Percentiles rank a stretch among this genome's conserved stretches.
These are phyloP conservation scores for Termitomyces eurrhizus DNA, from an alignment of 768 basidiomycete genomes.

Conservation along the genomic window DNA sequence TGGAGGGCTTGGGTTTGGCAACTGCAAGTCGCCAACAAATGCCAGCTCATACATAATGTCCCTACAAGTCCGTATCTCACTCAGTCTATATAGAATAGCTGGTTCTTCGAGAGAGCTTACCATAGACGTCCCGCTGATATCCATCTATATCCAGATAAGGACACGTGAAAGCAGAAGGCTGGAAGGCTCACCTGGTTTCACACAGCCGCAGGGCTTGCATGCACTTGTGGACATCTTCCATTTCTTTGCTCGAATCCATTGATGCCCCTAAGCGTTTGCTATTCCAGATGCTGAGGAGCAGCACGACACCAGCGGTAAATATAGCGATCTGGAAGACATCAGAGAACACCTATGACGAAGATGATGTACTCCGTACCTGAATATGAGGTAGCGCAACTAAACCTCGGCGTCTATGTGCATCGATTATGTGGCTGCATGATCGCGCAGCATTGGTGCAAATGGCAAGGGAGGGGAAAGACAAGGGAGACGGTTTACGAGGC, in stretches of 20 bases:
- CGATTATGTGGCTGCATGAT: constrained; percentile 76
- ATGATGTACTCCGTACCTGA: constrained; percentile 25
- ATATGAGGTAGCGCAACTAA: constrained; percentile 26
- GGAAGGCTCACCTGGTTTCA: constrained; percentile 28
- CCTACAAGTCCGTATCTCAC: constrained; percentile 32
- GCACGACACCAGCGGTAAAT: constrained; percentile 49
- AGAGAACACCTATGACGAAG: constrained; percentile 1
- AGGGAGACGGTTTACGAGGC: constrained; percentile 39
- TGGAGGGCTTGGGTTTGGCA: constrained; percentile 54
- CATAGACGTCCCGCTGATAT: constrained; percentile 42
- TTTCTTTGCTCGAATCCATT: constrained; percentile 48
- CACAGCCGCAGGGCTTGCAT: constrained; percentile 45
- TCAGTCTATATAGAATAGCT: constrained; percentile 16
- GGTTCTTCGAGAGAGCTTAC: constrained; percentile 20
- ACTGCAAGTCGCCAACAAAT: constrained; percentile 64
- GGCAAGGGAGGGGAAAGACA: constrained; percentile 63
- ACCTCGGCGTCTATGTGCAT: constrained; percentile 45
- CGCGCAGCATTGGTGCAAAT: constrained; percentile 81
- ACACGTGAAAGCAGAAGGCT: background rate
- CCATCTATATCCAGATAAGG: constrained; percentile 25
- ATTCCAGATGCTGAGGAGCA: constrained; percentile 68
- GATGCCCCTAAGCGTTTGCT: constrained; percentile 47
- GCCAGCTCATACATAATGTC: constrained; percentile 72
- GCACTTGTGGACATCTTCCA: constrained; percentile 64
- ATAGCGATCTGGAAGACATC: constrained; percentile 28